Conservation (phyloP, 139 green algal genomes). For the Picochlorum sp. region DNA sequence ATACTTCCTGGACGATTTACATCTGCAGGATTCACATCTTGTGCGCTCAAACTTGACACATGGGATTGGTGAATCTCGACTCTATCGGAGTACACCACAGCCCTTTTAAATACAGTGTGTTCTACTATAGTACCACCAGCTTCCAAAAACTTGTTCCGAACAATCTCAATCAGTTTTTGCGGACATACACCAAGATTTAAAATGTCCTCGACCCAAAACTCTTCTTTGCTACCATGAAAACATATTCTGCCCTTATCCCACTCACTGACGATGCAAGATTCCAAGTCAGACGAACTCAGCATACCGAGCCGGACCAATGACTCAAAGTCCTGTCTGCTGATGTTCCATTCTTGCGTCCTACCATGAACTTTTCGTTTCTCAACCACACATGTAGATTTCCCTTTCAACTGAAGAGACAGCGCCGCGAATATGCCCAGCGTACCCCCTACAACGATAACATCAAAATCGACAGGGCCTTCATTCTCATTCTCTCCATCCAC, state of each 20-base stretch:
- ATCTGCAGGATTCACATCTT: constrained; percentile 26
- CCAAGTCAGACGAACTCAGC: constrained; percentile 46
- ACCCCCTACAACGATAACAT: constrained; percentile 74
- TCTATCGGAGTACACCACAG: constrained; percentile 33
- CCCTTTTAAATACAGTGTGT: constrained; percentile 34
- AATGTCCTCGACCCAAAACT: constrained; percentile 47
- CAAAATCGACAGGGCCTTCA: constrained; percentile 29
- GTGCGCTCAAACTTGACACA: background rate
- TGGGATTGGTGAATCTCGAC: constrained; percentile 15
- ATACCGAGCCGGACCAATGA: constrained; percentile 48
- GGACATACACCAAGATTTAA: constrained; percentile 73
- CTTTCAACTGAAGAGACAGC: constrained; percentile 49
- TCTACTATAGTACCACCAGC: constrained; percentile 42
- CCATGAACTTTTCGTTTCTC: constrained; percentile 45
- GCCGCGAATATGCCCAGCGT: constrained; percentile 80
- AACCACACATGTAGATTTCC: constrained; percentile 41
- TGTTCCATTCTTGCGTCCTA: constrained; percentile 23
- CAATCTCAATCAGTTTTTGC: constrained; percentile 10
- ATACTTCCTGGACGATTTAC: constrained; percentile 34
- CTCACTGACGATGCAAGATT: constrained; percentile 39
- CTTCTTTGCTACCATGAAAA: constrained; percentile 22
- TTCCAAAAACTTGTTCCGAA: constrained; percentile 27
- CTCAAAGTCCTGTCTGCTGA: constrained; percentile 13
- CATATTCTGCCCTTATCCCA: constrained; percentile 64
- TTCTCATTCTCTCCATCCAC: background rate